Evolutionary conservation across 179 eudicot genomes (phyloP).

Genomic region (Patellifolia procumbens): DNA sequence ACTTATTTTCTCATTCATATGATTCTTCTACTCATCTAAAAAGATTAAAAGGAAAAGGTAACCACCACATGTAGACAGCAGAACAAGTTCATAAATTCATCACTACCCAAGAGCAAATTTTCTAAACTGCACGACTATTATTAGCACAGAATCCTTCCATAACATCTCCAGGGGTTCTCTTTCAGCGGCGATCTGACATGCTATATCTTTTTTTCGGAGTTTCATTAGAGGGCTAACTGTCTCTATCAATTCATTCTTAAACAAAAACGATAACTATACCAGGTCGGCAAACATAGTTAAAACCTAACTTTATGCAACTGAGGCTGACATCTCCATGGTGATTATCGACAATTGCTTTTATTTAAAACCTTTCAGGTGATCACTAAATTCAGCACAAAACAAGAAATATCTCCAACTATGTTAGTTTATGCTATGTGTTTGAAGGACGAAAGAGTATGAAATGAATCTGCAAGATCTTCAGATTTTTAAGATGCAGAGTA

Average conservation of each 20-base stretch:
- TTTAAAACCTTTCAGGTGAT: background rate
- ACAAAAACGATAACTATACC: background rate
- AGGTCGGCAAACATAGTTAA: background rate
- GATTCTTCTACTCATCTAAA: background rate
- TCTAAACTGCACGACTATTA: background rate
- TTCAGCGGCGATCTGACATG: background rate
- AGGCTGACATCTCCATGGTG: background rate
- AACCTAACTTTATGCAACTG: background rate
- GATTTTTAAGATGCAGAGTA: background rate
- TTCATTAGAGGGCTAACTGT: background rate
- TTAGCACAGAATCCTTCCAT: background rate
- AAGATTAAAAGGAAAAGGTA: slow-evolving; percentile 13
- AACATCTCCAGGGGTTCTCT: background rate
- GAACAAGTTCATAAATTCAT: background rate
- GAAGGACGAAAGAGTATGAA: background rate
- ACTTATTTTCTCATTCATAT: background rate
- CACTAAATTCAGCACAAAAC: background rate
- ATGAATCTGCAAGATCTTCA: slow-evolving; percentile 6
- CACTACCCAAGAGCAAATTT: slow-evolving; percentile 3
- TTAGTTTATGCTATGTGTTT: background rate
- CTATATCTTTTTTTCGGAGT: background rate
- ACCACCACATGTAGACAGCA: background rate
- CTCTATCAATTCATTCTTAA: background rate
- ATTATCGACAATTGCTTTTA: background rate
- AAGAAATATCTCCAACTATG: background rate